Evolutionary conservation across 2,329 filamentous ascomycete genomes (phyloP).

Genomic region (Alternaria arborescens): DNA sequence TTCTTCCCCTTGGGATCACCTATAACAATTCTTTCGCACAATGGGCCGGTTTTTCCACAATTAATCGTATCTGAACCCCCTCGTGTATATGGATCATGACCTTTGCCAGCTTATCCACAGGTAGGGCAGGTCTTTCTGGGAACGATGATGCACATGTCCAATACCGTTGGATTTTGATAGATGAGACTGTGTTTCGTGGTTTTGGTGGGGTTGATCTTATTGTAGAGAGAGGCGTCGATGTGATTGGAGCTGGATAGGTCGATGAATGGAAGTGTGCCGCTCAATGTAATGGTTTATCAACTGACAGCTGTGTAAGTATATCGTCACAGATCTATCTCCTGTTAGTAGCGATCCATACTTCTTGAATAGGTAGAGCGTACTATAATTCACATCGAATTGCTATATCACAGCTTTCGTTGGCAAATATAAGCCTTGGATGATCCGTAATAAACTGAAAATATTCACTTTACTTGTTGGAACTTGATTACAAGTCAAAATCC

Average conservation of each 20-base stretch:
- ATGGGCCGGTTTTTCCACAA: neutral
- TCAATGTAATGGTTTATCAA: neutral
- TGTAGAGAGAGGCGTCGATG: neutral
- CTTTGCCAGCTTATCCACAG: neutral
- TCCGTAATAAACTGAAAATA: neutral
- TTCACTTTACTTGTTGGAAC: neutral
- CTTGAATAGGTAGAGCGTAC: neutral
- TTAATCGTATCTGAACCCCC: neutral
- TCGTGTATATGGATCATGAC: neutral
- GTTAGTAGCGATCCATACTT: neutral
- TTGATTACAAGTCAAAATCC: too few species aligned
- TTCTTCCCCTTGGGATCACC: neutral
- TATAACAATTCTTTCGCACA: neutral
- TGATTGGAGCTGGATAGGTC: neutral
- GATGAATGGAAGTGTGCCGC: neutral
- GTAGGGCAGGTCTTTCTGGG: neutral
- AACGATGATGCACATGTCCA: neutral
- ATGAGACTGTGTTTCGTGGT: neutral
- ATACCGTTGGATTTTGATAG: neutral
- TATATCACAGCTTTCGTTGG: neutral
- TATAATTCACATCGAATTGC: neutral
- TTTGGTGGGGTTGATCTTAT: too few species aligned
- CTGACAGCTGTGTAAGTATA: neutral
- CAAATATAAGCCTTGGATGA: neutral
- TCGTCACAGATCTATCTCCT: neutral